Base-by-base conservation (phyloP, 1,139 yeast genomes). In the Candida buenavistaensis region DNA sequence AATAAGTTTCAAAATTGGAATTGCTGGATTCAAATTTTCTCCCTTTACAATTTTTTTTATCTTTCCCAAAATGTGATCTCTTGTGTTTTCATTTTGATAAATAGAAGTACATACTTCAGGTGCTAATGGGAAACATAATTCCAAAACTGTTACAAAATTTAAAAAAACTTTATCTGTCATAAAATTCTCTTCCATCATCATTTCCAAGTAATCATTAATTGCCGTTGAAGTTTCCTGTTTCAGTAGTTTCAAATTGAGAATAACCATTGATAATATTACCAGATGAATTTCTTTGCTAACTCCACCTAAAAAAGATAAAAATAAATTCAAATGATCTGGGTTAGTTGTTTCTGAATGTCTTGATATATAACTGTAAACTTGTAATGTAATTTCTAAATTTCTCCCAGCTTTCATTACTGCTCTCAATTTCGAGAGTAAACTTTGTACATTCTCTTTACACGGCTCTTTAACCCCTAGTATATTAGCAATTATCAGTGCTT, bases 191-290 rank as follows among this genome's bases (percentile, higher is more conserved):
- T 52, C 57, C 14, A 51, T 50, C 13, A 52, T 39, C 3, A 49
- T 33, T 24, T 64, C 68, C 22, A 65, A 48, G 33, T 51, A 61
- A 14, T 51, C 56, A 3, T 38, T 27, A 3, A 65, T 48, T 4
- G 48, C 44, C 5, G 50, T 57, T 3, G 39, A 30, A 0, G 59
- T 41, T 17, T 46, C 42, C 0, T 23, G 27, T 13, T 48, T 47
- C 17, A 51, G 40, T 2, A 43, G 15, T 35, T 59, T 55, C 23
- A 62, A 40, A 26, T 46, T 43, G 23, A 54, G 59, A 4, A 64
- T 51, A 3, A 56, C 39, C 5, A 64, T 48, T 17, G 63, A 45
- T 20, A 64, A 40, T 3, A 59, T 43, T 9, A 48, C 33, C 2
- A 63, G 53, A n/a, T 46, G 42, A 5, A 43, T 20, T 14, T 42